Base-by-base conservation (phyloP, 176 grass and related monocot genomes). In the Pharus latifolius region DNA sequence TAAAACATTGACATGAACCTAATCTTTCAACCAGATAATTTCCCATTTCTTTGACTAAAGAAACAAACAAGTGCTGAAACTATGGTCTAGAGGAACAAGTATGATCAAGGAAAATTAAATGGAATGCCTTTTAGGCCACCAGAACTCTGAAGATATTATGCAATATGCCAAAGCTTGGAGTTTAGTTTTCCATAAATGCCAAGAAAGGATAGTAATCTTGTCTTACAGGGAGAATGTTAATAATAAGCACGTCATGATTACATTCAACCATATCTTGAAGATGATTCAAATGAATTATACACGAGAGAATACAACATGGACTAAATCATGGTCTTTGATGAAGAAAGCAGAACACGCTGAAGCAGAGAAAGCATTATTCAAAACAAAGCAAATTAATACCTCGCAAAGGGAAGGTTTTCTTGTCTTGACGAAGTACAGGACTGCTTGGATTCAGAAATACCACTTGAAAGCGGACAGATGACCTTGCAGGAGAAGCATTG, bases 381-480 rank as follows among this genome's bases (percentile, higher is more conserved):
- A 27, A 53, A 65, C 33, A 10, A 51, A 43, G 22, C 29, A 73
- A 44, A 38, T 13, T 9, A 53, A 47, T 80, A 85, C 76, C 83
- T 80, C 76, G 67, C 76, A 69, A 19, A 56, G 69, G 46, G 2
- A 30, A 50, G 6, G 6, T 23, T 49, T 72, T 67, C 33, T 78
- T 65, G 23, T 66, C 74, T 50, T 2, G 33, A 32, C 23, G 50
- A 78, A 84, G 29, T 33, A 74, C 32, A 22, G 74, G 25, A 26
- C 31, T 18, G 33, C 28, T 67, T 50, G 78, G 49, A 10, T 63
- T 84, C 60, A 84, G 51, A 73, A 72, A 59, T 18, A 59, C 59
- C 5, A 51, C 49, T 6, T 26, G 29, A 19, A 49, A 24, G 64
- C 15, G 23, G 17, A 29, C 17, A 38, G 32, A 49, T 6, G 50